Conservation (phyloP, 2,329 filamentous ascomycete species). For the Fusarium sp. region DNA sequence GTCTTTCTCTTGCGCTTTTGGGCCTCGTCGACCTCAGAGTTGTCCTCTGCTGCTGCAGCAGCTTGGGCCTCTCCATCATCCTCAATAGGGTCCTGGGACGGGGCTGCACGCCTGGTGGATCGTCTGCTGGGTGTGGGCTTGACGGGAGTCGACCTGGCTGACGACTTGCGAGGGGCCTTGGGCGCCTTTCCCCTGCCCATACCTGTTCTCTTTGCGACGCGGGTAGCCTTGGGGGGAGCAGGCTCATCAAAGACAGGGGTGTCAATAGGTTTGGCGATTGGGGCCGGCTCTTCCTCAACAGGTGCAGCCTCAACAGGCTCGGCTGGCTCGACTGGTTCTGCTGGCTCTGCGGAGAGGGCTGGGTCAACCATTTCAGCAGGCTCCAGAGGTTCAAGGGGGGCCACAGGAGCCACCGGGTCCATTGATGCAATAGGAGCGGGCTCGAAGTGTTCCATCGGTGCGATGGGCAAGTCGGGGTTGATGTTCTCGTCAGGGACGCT, state of each 20-base stretch:
- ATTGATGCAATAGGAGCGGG: slow-evolving; percentile 34
- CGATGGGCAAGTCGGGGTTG: slow-evolving; percentile 46
- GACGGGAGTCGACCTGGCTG: slow-evolving; percentile 46
- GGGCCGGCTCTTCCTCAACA: slow-evolving; percentile 18
- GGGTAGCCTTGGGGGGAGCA: slow-evolving; percentile 48
- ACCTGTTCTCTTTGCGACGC: slow-evolving; percentile 46
- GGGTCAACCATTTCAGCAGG: slow-evolving; percentile 43
- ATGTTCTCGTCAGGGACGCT: slow-evolving; percentile 44
- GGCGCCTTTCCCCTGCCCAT: slow-evolving; percentile 41
- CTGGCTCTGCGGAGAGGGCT: slow-evolving; percentile 36
- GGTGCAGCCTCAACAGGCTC: neutral
- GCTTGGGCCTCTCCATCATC: slow-evolving; percentile 44
- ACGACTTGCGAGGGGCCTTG: slow-evolving; percentile 38
- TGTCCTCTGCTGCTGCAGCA: slow-evolving; percentile 34
- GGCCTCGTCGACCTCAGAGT: slow-evolving; percentile 50
- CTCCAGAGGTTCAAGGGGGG: slow-evolving; percentile 26
- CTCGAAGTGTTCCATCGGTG: slow-evolving; percentile 51
- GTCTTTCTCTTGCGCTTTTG: slow-evolving; percentile 49
- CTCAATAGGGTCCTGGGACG: slow-evolving; percentile 53
- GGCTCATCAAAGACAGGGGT: slow-evolving; percentile 38
- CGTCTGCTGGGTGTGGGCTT: slow-evolving; percentile 44
- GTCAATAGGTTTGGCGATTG: slow-evolving; percentile 29
- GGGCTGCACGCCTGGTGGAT: slow-evolving; percentile 45
- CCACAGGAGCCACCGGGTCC: slow-evolving; percentile 25
- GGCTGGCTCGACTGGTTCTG: slow-evolving; percentile 12